These are phyloP conservation scores for Tuber borchii DNA, from an alignment of 495 filamentous ascomycete genomes.

Conservation along the genomic window DNA sequence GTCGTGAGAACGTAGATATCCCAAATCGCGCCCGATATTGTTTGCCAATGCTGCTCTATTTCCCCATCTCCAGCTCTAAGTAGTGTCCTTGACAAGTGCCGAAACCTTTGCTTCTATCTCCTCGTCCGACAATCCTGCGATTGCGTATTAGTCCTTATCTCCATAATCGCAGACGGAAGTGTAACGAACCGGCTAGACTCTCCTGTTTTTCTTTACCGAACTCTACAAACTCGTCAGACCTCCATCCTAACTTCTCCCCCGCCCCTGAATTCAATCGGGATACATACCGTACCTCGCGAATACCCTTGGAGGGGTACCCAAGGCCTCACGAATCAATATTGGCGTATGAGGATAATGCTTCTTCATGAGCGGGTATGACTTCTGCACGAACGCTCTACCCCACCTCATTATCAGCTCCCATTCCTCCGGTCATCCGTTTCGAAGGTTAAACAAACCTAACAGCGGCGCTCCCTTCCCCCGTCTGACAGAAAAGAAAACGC, in stretches of 20 bases:
- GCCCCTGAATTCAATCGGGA: neutral
- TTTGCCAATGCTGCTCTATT: neutral
- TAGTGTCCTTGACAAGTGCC: slow-evolving; percentile 59
- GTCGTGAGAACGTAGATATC: neutral
- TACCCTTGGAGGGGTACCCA: slow-evolving; percentile 70
- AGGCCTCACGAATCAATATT: slow-evolving; percentile 88
- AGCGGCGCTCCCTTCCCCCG: slow-evolving; percentile 75
- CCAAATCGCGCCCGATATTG: neutral
- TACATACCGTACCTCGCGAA: slow-evolving; percentile 87
- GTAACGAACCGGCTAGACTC: slow-evolving; percentile 62
- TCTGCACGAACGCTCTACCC: slow-evolving; percentile 74
- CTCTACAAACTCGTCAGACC: slow-evolving; percentile 47
- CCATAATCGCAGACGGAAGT: slow-evolving; percentile 6
- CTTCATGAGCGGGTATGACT: slow-evolving; percentile 98
- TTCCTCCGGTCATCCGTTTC: neutral
- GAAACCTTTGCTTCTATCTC: slow-evolving; percentile 87
- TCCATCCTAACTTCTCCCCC: neutral
- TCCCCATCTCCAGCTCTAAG: slow-evolving; percentile 9
- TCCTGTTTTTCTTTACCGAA: slow-evolving; percentile 83
- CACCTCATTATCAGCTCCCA: slow-evolving; percentile 14
- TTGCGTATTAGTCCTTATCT: neutral
- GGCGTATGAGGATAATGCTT: slow-evolving; percentile 93
- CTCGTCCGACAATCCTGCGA: slow-evolving; percentile 72
- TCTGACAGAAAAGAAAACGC: slow-evolving; percentile 94
- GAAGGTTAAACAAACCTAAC: slow-evolving; percentile 57